Base-by-base conservation (phyloP, 2,329 filamentous ascomycete species). In the Aspergillus caelatus region DNA sequence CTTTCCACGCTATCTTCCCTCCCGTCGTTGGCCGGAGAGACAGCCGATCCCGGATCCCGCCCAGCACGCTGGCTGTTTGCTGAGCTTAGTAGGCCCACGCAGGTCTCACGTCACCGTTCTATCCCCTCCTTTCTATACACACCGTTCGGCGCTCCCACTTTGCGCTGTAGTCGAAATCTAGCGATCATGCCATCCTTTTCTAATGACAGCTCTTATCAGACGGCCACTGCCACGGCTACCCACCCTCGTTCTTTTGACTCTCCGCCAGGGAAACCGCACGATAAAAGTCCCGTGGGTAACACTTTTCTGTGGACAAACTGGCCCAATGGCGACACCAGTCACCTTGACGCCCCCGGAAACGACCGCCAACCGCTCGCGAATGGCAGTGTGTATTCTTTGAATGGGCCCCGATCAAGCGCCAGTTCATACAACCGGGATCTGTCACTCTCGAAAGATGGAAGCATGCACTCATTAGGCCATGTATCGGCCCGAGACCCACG, bases 341-440 rank as follows among this genome's bases (percentile, higher is more conserved):
- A 77, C 59, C 66, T 78, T 58, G 79, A 81, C 58, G 62, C 75
- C 19, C 71, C 72, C 45, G 72, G 77, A 60, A 75, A 76, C 66
- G 78, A 81, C 65, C 79, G 76, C 62, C 72, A 74, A 56, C 71
- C 79, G 64, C 64, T 77, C 67, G 75, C 77, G 57, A 78, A 81
- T 76, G 84, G 86, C 72, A 89, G 84, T 78, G 85, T 89, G 79
- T 86, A 82, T 76, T 84, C 86, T 43, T 72, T 87, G 72, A 83
- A 85, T 69, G 88, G 89, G 74, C 86, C 84, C 67, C 82, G 81
- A 69, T 80, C 82, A 62, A 80, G 76, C 63, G 74, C 76, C 64
- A 77, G 77, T 61, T 80, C 79, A 57, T 79, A 80, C 65, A 77
- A 77, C 50, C 71, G 77, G 73, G 80, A 81, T 23, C 75, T 71